Evolutionary conservation across 2,329 filamentous ascomycete species (phyloP).

Genomic region (Daldinia sp.): DNA sequence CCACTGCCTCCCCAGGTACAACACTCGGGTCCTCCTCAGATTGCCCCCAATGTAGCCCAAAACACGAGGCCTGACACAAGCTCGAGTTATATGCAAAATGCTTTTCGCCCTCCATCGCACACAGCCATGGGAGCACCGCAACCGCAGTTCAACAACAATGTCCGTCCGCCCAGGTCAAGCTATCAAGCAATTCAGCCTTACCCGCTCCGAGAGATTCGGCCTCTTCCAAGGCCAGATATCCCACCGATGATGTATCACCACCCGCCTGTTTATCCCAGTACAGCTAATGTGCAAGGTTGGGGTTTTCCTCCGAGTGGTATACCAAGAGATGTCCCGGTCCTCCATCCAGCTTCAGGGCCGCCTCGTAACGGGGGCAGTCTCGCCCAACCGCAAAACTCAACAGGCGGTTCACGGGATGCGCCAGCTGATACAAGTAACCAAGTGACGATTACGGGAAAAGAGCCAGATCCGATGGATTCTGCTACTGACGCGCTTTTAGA

Average conservation of each 20-base stretch:
- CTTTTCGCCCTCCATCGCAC: not conserved
- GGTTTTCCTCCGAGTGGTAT: not conserved
- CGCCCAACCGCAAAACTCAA: not conserved
- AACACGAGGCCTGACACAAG: not conserved
- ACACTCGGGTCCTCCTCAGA: not conserved
- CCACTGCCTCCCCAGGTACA: conserved; percentile 1
- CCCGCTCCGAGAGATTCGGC: not conserved
- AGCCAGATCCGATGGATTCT: conserved; percentile 26
- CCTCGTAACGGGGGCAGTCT: not conserved
- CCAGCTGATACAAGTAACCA: not conserved
- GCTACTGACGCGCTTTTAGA: conserved; percentile 42
- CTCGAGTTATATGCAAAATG: not conserved
- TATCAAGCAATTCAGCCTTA: conserved; percentile 3
- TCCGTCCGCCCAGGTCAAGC: not conserved
- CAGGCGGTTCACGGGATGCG: not conserved
- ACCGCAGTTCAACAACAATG: not conserved
- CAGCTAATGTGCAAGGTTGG: not conserved
- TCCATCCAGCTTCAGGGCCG: not conserved
- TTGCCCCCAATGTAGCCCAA: not conserved
- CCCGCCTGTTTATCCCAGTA: not conserved
- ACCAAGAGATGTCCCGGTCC: not conserved
- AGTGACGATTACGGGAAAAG: conserved; percentile 8
- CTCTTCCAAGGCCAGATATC: not conserved
- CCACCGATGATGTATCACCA: not conserved
- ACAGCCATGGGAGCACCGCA: not conserved